Conservation (phyloP, 2,329 filamentous ascomycete genomes). For the Balansia obtecta region DNA sequence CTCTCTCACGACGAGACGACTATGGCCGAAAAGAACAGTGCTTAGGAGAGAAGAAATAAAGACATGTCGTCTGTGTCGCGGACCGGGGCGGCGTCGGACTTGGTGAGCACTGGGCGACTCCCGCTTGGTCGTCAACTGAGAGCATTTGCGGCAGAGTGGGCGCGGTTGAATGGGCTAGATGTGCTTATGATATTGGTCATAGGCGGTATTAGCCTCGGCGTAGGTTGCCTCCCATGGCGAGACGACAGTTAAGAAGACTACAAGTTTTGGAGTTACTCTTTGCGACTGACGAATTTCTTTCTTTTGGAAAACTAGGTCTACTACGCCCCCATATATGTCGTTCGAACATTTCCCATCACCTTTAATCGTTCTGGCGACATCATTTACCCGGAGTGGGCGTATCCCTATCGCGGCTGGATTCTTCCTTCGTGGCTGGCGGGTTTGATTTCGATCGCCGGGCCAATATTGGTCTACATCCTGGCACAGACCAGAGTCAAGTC, state of each 20-base stretch:
- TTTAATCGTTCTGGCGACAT: constrained; percentile 46
- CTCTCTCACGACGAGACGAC: not conserved
- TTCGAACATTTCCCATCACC: constrained; percentile 48
- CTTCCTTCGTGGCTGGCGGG: constrained; percentile 47
- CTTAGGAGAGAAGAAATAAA: not conserved
- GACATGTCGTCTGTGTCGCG: constrained; percentile 12
- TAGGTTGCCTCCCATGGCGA: constrained; percentile 8
- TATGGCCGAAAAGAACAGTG: not conserved
- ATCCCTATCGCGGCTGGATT: constrained; percentile 50
- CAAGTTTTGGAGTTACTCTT: not conserved
- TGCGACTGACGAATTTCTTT: not conserved
- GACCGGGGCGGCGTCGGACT: constrained; percentile 4
- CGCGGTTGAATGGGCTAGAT: constrained; percentile 46
- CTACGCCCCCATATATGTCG: constrained; percentile 38
- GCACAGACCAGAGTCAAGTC: constrained; percentile 45
- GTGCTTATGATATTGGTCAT: constrained; percentile 45
- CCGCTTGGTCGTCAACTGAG: constrained; percentile 4
- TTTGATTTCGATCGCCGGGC: constrained; percentile 42
- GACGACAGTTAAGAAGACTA: not conserved
- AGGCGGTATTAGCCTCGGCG: constrained; percentile 21
- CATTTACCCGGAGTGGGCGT: constrained; percentile 51
- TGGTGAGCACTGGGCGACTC: not conserved
- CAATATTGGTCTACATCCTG: constrained; percentile 42
- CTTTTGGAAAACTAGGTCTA: constrained; percentile 29
- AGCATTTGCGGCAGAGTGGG: constrained; percentile 31